A percentile compares a stretch with the other conserved stretches of the same genome.
Evolutionary conservation across 805 yeast species (phyloP).

Genomic region (Cyberlindnera bimundalis): DNA sequence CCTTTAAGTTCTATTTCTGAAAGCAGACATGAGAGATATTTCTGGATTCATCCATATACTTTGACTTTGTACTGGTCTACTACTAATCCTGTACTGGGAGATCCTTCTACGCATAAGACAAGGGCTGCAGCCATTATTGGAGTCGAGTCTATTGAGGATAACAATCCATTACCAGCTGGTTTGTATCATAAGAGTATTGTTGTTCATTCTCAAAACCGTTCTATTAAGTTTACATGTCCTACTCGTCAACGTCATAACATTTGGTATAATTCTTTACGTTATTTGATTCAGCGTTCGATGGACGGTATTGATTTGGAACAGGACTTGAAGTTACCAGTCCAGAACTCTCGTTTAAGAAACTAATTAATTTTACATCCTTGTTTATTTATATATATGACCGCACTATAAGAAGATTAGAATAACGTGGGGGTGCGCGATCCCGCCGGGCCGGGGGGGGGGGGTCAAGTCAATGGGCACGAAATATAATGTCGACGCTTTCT

Average conservation of each 20-base stretch:
- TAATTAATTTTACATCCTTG: background rate
- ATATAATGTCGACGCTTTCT: too few species aligned
- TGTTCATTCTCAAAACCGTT: slow-evolving; percentile 58
- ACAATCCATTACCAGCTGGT: slow-evolving; percentile 87
- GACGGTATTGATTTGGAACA: slow-evolving; percentile 50
- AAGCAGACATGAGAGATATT: slow-evolving; percentile 82
- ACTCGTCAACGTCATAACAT: slow-evolving; percentile 84
- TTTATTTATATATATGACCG: background rate
- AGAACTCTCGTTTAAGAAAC: slow-evolving; percentile 1
- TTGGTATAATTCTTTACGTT: slow-evolving; percentile 84
- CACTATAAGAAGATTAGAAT: too few species aligned
- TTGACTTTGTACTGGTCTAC: slow-evolving; percentile 88
- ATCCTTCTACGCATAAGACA: slow-evolving; percentile 63
- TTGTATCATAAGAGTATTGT: slow-evolving; percentile 80
- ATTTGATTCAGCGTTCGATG: slow-evolving; percentile 62
- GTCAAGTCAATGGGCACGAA: too few species aligned
- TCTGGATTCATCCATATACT: slow-evolving; percentile 96
- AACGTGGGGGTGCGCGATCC: too few species aligned
- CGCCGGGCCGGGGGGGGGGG: too few species aligned
- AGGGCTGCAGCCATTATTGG: slow-evolving; percentile 76
- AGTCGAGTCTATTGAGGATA: slow-evolving; percentile 78
- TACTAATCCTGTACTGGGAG: slow-evolving; percentile 69
- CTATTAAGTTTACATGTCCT: slow-evolving; percentile 80
- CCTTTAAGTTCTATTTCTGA: slow-evolving; percentile 71
- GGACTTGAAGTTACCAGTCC: slow-evolving; percentile 21